Base-by-base conservation (phyloP, 2,329 filamentous ascomycete species). In the Beauveria asiatica region DNA sequence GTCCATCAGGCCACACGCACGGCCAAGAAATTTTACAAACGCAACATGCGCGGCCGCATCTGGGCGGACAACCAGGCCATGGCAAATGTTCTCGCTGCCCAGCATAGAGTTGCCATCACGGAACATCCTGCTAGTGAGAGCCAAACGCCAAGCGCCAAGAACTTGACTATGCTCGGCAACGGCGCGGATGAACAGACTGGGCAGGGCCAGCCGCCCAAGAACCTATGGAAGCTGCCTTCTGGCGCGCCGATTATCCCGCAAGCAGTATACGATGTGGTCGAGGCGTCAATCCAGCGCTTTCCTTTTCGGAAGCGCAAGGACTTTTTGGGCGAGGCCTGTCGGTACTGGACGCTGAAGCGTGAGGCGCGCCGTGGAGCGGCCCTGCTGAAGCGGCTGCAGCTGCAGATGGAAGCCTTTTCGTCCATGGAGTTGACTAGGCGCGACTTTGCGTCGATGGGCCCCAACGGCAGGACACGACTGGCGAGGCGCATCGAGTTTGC, bases 301-400 rank as follows among this genome's bases (percentile, higher is more conserved):
- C 84, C 84, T 41, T 77, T 85, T 61, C 85, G 88, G 33, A 95
- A 94, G 70, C 85, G 92, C 57, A 96, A 95, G 70, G 92, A 97
- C 62, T 99, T 91, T 71, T 87, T 95, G 2, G 88, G 91, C 61
- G 93, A 97, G 72, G 90, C 90, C 2, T 97, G 93, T 76, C 92
- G 91, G 67, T 99, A 97, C 74, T 99, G 94, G 94, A 97, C 94
- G 0, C 75, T 99, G 64, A 99, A 99, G 76, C 85, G 94, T 60
- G 94, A 99, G 73, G 90, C 93, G 63, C 86, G 94, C 39, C 83
- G 94, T 61, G 94, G 94, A 51, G 94, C 94, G 33, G 91, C 94
- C 4, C 79, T 99, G 59, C 81, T 99, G 62, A 97, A 97, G 75
- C 86, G 94, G 41, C 80, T 99, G 21, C 94, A 99, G 72, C 77